Evolutionary conservation across 2,329 filamentous ascomycete genomes (phyloP), one percentile per base, ranked within the genome.

Genomic region (Rhinocladiella similis): DNA sequence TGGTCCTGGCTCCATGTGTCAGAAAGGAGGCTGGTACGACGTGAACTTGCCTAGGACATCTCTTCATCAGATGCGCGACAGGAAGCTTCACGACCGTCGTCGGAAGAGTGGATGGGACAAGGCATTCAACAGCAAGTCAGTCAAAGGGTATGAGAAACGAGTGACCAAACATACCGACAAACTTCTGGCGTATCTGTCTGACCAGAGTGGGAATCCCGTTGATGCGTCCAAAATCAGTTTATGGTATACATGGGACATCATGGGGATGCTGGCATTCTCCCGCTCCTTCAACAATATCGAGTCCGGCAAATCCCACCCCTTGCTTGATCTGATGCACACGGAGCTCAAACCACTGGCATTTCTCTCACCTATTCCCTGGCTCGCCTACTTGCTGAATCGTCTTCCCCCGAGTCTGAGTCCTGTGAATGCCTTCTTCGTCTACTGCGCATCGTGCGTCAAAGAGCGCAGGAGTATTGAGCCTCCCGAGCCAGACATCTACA

Each of bases 21-120:
- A 56, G 16, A 80, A 80, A 57, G 65, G 63, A 1, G 61, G 68
- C 0, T 79, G 71, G 70, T 80, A 80, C 60, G 70, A 72, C 20
- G 49, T 54, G 25, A 69, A 64, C 12, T 47, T 47, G n/a, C 73
- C 71, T 18, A 63, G 69, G 12, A 57, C 62, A 1, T 73, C 73
- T 0, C 62, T 80, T 55, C 72, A 77, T 41, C 71, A 70, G 13
- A 68, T 65, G 3, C 70, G 77, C 3, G 68, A 75, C 45, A 66
- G 66, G 42, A 54, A 56, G 13, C 39, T 68, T 20, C 75, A 77
- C 64, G 72, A 75, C 54, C 63, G 66, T 7, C 67, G 75, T 20
- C 67, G 75, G 7, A 66, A 71, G 10, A 65, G 74, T 4, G 10
- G 5, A 22, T 79, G 75, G 75, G 71, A 69, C 49, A 60, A 66